Conservation (phyloP, 768 basidiomycete species). For the Infundibulicybe gibba region DNA sequence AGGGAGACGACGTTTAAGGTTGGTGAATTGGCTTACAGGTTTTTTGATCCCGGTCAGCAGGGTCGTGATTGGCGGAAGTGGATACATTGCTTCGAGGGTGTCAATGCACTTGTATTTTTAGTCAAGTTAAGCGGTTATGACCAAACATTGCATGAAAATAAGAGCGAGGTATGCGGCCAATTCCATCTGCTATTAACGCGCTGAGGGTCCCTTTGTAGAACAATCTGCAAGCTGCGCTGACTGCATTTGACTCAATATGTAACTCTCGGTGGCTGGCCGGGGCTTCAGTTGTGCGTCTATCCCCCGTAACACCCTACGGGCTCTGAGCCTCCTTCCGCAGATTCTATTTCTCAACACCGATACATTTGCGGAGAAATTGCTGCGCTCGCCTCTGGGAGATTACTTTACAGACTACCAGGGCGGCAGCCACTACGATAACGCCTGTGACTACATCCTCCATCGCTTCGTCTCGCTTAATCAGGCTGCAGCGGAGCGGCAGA, state of each 20-base stretch:
- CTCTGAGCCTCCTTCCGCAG: conserved; percentile 29
- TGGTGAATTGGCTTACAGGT: conserved; percentile 88
- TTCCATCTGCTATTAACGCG: not conserved
- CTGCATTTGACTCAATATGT: conserved; percentile 96
- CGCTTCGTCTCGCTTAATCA: conserved; percentile 93
- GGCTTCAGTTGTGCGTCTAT: conserved; percentile 76
- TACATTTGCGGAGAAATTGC: conserved; percentile 91
- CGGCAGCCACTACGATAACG: conserved; percentile 84
- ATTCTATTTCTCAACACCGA: conserved; percentile 98
- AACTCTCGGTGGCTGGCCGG: conserved; percentile 97
- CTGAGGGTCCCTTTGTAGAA: conserved; percentile 52
- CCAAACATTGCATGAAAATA: conserved; percentile 97
- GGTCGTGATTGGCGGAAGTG: conserved; percentile 89
- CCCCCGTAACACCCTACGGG: not conserved
- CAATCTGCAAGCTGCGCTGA: conserved; percentile 95
- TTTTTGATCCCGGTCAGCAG: conserved; percentile 92
- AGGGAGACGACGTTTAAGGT: conserved; percentile 97
- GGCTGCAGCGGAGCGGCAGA: conserved; percentile 81
- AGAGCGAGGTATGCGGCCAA: conserved; percentile 70
- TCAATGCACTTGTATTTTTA: conserved; percentile 90
- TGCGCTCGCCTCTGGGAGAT: conserved; percentile 73
- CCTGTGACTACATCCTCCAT: conserved; percentile 70
- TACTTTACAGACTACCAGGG: conserved; percentile 93
- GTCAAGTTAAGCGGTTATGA: conserved; percentile 94
- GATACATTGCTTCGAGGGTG: conserved; percentile 97